Percentiles rank a stretch among this genome's conserved stretches.
Conservation (phyloP, 768 basidiomycete species). For the Gymnopilus junonius region DNA sequence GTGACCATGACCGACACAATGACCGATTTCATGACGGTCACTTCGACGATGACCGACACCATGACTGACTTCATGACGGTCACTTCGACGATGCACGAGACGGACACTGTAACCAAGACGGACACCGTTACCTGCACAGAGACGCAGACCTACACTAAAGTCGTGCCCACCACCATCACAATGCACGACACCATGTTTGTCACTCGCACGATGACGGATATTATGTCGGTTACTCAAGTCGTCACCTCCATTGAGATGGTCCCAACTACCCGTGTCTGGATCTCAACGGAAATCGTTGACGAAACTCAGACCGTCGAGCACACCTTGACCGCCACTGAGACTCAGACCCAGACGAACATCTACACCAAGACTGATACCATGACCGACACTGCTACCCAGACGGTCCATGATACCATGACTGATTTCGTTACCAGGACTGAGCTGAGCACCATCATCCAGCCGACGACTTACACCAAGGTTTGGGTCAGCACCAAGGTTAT, state of each 20-base stretch:
- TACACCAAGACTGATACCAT: conserved; percentile 54
- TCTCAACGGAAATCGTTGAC: conserved; percentile 69
- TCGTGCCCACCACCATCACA: conserved; percentile 49
- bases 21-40: conserved; percentile 18
- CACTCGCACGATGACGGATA: conserved; percentile 43
- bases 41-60: not conserved
- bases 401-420: conserved; percentile 56
- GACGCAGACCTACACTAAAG: conserved; percentile 31
- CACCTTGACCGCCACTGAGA: conserved; percentile 68
- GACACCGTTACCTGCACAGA: conserved; percentile 15
- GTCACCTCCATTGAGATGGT: conserved; percentile 57
- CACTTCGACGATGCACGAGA: conserved; percentile 5
- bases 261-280: conserved; percentile 69
- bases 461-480: conserved; percentile 59
- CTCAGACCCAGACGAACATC: conserved; percentile 56
- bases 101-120: conserved; percentile 9
- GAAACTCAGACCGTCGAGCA: conserved; percentile 57
- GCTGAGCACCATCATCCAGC: conserved; percentile 53
- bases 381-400: conserved; percentile 53
- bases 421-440: conserved; percentile 60
- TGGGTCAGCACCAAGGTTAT: conserved; percentile 60
- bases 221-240: conserved; percentile 46
- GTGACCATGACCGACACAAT: conserved; percentile 24
- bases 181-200: conserved; percentile 40
- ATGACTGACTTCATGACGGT: conserved; percentile 7